phyloP scores from a whole-genome alignment of 805 yeast species.

The Saccharomycopsis fibuligera region DNA sequence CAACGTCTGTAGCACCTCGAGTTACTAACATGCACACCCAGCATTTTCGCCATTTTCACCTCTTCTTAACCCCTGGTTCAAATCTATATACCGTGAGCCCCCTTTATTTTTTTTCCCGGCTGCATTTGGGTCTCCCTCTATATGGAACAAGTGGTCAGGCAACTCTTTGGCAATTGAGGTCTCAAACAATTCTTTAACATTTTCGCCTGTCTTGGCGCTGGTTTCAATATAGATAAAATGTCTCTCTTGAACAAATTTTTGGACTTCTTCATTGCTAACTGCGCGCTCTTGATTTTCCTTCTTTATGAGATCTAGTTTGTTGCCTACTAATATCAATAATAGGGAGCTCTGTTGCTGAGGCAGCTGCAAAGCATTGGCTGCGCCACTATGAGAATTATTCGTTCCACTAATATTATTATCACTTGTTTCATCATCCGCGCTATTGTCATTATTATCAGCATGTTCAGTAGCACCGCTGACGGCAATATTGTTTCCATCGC shows the following conservation, averaged over 20 bases:
- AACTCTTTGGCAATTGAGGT: conserved; percentile 30
- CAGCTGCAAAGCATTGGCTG: no score
- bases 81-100: conserved; percentile 5
- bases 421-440: background rate
- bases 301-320: conserved; percentile 61
- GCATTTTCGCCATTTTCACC: background rate
- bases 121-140: no score
- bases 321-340: conserved; percentile 83
- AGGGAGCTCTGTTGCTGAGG: no score
- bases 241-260: conserved; percentile 42
- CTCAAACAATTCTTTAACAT: conserved; percentile 41
- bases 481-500: conserved; percentile 33
- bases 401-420: background rate
- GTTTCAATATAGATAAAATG: conserved; percentile 48
- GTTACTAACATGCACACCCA: conserved; percentile 6
- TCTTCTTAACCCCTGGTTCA: conserved; percentile 12
- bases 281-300: conserved; percentile 32
- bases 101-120: background rate
- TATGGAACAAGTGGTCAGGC: conserved; percentile 17
- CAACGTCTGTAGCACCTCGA: no score
- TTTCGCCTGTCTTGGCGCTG: conserved; percentile 68
- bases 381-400: no score
- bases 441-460: background rate
- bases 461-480: background rate
- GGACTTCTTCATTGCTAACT: conserved; percentile 31